These are phyloP conservation scores for Santalum album DNA, from an alignment of 164 flowering plant species.

Conservation along the genomic window DNA sequence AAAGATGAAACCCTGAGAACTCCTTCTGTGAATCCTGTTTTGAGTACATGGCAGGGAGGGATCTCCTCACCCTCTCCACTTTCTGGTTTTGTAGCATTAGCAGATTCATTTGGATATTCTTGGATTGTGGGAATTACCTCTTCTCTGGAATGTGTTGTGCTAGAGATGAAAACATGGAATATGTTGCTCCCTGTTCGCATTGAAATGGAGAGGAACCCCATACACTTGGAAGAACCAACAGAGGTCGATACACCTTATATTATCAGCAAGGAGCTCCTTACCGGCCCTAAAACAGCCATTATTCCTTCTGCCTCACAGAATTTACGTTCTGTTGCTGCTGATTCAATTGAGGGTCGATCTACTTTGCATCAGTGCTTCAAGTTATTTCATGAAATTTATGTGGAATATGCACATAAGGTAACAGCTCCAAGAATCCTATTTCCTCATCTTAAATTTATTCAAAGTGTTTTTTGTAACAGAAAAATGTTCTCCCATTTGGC, in stretches of 20 bases:
- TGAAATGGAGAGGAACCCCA: constrained; percentile 27
- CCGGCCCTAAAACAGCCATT: constrained; percentile 61
- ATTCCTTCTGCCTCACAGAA: constrained; percentile 54
- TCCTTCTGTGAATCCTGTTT: constrained; percentile 76
- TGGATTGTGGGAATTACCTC: constrained; percentile 72
- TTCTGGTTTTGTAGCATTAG: constrained; percentile 58
- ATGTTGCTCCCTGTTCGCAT: constrained; percentile 35
- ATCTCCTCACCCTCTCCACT: constrained; percentile 36
- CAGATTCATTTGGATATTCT: constrained; percentile 82
- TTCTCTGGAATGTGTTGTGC: constrained; percentile 58
- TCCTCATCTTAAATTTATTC: no score
- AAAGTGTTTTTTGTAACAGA: no score
- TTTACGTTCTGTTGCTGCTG: constrained; percentile 63
- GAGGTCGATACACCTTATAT: constrained; percentile 41
- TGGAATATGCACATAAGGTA: constrained; percentile 98
- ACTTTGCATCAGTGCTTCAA: constrained; percentile 81
- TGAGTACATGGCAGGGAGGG: constrained; percentile 54
- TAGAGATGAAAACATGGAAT: constrained; percentile 72
- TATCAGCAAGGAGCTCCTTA: constrained; percentile 82
- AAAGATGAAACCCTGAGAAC: constrained; percentile 44
- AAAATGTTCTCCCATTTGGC: no score
- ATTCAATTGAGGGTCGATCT: constrained; percentile 92
- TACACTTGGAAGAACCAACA: constrained; percentile 18
- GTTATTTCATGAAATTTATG: constrained; percentile 86
- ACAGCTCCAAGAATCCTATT: not conserved